Evolutionary conservation across 139 green algal genomes (phyloP).

Genomic region (Chlamydomonas urium): DNA sequence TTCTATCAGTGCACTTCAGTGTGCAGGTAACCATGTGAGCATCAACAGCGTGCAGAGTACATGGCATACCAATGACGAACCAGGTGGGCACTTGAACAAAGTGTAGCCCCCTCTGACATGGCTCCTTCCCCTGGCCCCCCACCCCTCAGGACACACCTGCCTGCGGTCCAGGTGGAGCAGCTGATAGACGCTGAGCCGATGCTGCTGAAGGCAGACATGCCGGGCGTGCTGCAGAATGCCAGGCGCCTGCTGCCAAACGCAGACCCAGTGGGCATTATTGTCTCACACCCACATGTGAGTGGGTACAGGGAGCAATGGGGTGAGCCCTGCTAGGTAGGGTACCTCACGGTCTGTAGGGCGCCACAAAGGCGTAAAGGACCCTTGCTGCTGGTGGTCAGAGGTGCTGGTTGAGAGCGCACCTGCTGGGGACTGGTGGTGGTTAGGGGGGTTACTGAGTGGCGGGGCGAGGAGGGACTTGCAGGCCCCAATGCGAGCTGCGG

Average conservation of each 20-base stretch:
- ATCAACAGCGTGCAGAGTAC: too few species aligned
- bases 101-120: too few species aligned
- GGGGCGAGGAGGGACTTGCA: too few species aligned
- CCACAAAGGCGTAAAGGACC: background rate
- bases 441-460: background rate
- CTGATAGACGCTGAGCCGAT: constrained; percentile 13
- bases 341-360: background rate
- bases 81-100: too few species aligned
- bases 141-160: constrained; percentile 11
- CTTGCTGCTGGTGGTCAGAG: background rate
- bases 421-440: background rate
- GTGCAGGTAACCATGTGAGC: background rate
- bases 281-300: background rate
- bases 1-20: too few species aligned
- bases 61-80: too few species aligned
- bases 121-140: too few species aligned
- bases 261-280: background rate
- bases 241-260: constrained; percentile 6
- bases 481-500: too few species aligned
- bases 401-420: background rate
- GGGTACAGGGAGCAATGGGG: background rate
- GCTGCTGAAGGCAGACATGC: constrained; percentile 14
- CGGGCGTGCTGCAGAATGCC: constrained; percentile 4
- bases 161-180: constrained; percentile 4
- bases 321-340: background rate